Percentiles rank a stretch among this genome's conserved stretches.
Evolutionary conservation across 208 protist genomes (phyloP).

Genomic region (Acanthamoeba healyi): DNA sequence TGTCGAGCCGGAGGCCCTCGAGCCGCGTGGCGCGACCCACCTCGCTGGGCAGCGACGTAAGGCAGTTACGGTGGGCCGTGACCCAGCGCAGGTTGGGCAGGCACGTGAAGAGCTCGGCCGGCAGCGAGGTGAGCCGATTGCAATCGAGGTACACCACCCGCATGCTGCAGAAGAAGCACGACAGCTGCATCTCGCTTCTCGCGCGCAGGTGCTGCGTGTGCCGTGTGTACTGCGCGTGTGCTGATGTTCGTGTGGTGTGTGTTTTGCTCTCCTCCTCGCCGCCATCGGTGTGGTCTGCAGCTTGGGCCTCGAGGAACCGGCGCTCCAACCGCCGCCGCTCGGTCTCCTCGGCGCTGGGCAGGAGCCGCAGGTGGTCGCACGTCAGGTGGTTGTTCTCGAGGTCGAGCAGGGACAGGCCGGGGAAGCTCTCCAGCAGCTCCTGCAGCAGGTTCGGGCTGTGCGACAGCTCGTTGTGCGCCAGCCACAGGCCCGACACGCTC

Average conservation of each 20-base stretch:
- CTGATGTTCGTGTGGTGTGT: neutral
- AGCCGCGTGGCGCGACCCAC: neutral
- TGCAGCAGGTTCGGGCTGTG: slow-evolving; percentile 48
- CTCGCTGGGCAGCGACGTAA: neutral
- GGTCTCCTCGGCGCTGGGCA: neutral
- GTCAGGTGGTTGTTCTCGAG: slow-evolving; percentile 19
- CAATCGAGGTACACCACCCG: slow-evolving; percentile 9
- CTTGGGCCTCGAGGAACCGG: too few species aligned
- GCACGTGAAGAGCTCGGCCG: slow-evolving; percentile 45
- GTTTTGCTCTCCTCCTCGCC: neutral
- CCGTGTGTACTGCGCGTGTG: neutral
- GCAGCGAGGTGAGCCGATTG: neutral
- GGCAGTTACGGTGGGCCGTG: neutral
- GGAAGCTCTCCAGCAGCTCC: slow-evolving; percentile 44
- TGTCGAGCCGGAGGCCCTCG: slow-evolving; percentile 33
- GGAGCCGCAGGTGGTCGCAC: slow-evolving; percentile 17
- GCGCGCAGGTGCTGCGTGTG: neutral
- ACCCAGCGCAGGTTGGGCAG: slow-evolving; percentile 45
- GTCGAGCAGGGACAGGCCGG: slow-evolving; percentile 3
- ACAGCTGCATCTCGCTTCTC: neutral
- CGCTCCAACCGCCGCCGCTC: neutral
- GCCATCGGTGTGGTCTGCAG: too few species aligned
- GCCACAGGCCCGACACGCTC: neutral
- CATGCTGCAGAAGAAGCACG: slow-evolving; percentile 68
- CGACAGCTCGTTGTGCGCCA: slow-evolving; percentile 15